A percentile compares a stretch with the other conserved stretches of the same genome.
phyloP scores from a whole-genome alignment of 306 rosid genomes.

The Sophora flavescens region DNA sequence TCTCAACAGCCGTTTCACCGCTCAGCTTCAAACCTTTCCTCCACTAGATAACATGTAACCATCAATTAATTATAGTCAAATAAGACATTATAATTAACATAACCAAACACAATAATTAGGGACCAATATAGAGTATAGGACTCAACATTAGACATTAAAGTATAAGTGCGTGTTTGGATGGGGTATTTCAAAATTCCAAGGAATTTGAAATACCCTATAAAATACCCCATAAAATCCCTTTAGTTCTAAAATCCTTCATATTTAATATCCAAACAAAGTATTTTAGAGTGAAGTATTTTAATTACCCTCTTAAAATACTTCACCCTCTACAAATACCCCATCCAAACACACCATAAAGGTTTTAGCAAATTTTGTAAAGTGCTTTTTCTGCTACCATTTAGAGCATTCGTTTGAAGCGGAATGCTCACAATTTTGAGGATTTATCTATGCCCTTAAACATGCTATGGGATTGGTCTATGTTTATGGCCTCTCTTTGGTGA shows the following conservation, averaged over 20 bases:
- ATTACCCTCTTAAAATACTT: too few species aligned
- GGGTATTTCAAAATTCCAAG: too few species aligned
- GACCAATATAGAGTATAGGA: constrained; percentile 5
- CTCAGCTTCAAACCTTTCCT: constrained; percentile 98
- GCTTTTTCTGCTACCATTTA: constrained; percentile 5
- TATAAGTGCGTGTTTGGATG: too few species aligned
- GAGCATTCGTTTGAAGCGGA: constrained; percentile 20
- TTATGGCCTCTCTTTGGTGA: constrained; percentile 28
- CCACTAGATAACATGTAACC: constrained; percentile 72
- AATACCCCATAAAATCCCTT: too few species aligned
- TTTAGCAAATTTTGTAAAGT: constrained; percentile 29
- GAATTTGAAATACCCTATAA: too few species aligned
- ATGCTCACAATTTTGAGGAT: constrained; percentile 19
- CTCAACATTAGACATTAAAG: background rate
- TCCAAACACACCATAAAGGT: too few species aligned
- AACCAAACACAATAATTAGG: constrained; percentile 22
- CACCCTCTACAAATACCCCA: too few species aligned
- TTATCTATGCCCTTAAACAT: constrained; percentile 27
- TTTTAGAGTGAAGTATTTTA: too few species aligned
- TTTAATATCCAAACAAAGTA: too few species aligned
- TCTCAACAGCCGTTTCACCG: constrained; percentile 91
- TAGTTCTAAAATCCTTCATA: too few species aligned
- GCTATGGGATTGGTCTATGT: background rate
- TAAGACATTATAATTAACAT: constrained; percentile 19
- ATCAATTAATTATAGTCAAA: constrained; percentile 31